Conservation (phyloP, 495 filamentous ascomycete genomes). For the Podospora didyma region DNA sequence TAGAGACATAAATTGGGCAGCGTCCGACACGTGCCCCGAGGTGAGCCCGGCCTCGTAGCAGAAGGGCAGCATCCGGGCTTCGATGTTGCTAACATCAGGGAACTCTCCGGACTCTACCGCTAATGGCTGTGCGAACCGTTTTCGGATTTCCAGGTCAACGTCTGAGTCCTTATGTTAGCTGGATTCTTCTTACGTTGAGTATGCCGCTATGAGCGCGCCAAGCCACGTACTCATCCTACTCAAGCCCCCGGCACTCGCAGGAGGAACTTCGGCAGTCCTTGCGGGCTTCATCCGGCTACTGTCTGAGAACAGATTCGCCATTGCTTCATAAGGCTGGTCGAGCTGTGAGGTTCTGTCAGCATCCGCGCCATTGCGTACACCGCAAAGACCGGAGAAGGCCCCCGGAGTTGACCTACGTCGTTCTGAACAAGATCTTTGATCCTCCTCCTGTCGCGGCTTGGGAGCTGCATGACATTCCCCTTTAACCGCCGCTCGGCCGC, state of each 20-base stretch:
- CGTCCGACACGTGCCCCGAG: slow-evolving; percentile 65
- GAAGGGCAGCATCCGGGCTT: slow-evolving; percentile 84
- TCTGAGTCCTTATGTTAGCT: slow-evolving; percentile 43
- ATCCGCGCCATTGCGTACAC: too few relatives aligned
- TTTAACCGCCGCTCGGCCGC: slow-evolving; percentile 87
- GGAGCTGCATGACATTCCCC: slow-evolving; percentile 90
- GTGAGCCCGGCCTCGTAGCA: slow-evolving; percentile 88
- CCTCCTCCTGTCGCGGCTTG: slow-evolving; percentile 76
- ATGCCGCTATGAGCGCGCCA: background rate
- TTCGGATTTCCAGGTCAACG: slow-evolving; percentile 87
- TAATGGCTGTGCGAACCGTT: slow-evolving; percentile 83
- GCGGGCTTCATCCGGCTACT: slow-evolving; percentile 66
- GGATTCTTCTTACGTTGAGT: background rate
- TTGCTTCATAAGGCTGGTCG: slow-evolving; percentile 60
- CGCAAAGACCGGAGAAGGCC: too few relatives aligned
- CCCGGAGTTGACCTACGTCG: slow-evolving; percentile 36
- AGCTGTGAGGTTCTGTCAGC: slow-evolving; percentile 43
- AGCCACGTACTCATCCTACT: slow-evolving; percentile 78
- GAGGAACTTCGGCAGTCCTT: slow-evolving; percentile 65
- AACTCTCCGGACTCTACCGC: slow-evolving; percentile 91
- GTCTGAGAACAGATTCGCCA: slow-evolving; percentile 62
- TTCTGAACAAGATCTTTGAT: slow-evolving; percentile 70
- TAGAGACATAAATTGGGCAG: slow-evolving; percentile 81
- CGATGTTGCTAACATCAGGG: slow-evolving; percentile 73
- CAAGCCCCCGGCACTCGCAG: slow-evolving; percentile 67